Percentiles rank a stretch among this genome's conserved stretches.
Conservation (phyloP, 177 flowering plant genomes). For the Telopea speciosissima region DNA sequence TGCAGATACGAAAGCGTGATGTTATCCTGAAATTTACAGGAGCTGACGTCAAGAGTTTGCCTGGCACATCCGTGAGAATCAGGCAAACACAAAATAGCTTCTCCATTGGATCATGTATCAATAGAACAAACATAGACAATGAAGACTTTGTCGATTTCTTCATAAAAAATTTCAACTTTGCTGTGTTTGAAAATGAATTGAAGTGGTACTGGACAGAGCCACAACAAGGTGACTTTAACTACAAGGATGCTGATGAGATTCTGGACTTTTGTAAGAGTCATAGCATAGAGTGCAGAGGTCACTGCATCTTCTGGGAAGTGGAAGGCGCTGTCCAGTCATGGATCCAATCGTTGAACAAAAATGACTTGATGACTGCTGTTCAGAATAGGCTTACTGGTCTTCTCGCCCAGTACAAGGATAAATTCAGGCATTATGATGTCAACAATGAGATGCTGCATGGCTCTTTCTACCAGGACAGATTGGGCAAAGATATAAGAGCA, state of each 20-base stretch:
- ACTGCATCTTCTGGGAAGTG: conserved; percentile 97
- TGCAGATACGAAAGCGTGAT: conserved; percentile 89
- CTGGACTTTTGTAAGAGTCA: conserved; percentile 50
- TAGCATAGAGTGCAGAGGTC: conserved; percentile 66
- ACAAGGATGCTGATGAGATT: conserved; percentile 83
- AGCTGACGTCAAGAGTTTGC: conserved; percentile 20
- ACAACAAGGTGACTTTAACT: conserved; percentile 74
- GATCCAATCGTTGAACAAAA: conserved; percentile 49
- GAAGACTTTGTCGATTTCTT: conserved; percentile 83
- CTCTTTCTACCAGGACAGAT: conserved; percentile 65
- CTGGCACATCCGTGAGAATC: conserved; percentile 50
- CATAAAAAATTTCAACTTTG: conserved; percentile 75
- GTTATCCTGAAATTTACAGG: conserved; percentile 65
- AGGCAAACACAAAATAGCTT: conserved; percentile 71
- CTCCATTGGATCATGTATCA: conserved; percentile 76
- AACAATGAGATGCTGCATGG: conserved; percentile 98
- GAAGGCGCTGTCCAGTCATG: conserved; percentile 57
- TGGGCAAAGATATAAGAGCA: conserved; percentile 67
- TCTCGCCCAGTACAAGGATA: conserved; percentile 80
- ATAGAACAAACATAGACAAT: conserved; percentile 78
- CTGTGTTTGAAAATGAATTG: conserved; percentile 87
- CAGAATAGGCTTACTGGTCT: conserved; percentile 71
- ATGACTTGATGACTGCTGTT: conserved; percentile 61
- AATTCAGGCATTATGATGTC: conserved; percentile 88
- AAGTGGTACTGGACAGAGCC: conserved; percentile 94